phyloP scores from a whole-genome alignment of 2,329 filamentous ascomycete genomes.

The Fusarium graminum region DNA sequence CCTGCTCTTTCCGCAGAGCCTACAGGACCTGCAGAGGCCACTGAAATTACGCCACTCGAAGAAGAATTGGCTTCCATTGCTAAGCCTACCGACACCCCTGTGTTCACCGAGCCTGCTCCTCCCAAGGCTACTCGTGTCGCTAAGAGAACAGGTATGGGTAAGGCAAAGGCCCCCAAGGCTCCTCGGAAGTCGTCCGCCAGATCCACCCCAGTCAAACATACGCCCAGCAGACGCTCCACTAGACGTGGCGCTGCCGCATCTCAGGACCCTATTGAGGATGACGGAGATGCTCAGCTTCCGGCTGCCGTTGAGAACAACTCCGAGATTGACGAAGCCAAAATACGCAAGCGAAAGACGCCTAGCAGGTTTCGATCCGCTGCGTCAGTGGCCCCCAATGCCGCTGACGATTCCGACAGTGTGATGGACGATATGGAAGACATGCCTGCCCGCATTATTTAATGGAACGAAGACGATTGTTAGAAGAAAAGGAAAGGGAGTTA shows the following conservation, averaged over 20 bases:
- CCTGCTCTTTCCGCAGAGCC: slow-evolving; percentile 40
- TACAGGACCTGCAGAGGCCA: slow-evolving; percentile 5
- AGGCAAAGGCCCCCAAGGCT: slow-evolving; percentile 35
- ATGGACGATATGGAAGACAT: slow-evolving; percentile 63
- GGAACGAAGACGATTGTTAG: not conserved
- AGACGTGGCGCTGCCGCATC: slow-evolving; percentile 45
- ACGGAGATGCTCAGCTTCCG: slow-evolving; percentile 26
- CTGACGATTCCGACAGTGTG: slow-evolving; percentile 51
- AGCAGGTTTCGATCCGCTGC: slow-evolving; percentile 48
- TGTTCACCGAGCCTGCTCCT: slow-evolving; percentile 43
- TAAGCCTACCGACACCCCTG: slow-evolving; percentile 26
- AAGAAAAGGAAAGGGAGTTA: not conserved
- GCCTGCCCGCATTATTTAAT: slow-evolving; percentile 50
- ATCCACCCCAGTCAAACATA: slow-evolving; percentile 46
- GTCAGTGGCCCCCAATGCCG: slow-evolving; percentile 21
- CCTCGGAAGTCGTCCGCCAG: slow-evolving; percentile 41
- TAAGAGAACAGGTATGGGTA: slow-evolving; percentile 45
- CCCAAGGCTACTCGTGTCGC: slow-evolving; percentile 46
- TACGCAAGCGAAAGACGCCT: slow-evolving; percentile 49
- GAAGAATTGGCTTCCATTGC: slow-evolving; percentile 24
- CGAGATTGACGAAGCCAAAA: slow-evolving; percentile 47
- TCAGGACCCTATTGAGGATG: slow-evolving; percentile 53
- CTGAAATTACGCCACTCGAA: slow-evolving; percentile 2
- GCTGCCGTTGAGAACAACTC: slow-evolving; percentile 42
- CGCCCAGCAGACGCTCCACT: slow-evolving; percentile 40